Percentiles rank a stretch among this genome's conserved stretches.
These are phyloP conservation scores for Ambrosiella beaveri DNA, from an alignment of 2,329 filamentous ascomycete species.

Conservation along the genomic window DNA sequence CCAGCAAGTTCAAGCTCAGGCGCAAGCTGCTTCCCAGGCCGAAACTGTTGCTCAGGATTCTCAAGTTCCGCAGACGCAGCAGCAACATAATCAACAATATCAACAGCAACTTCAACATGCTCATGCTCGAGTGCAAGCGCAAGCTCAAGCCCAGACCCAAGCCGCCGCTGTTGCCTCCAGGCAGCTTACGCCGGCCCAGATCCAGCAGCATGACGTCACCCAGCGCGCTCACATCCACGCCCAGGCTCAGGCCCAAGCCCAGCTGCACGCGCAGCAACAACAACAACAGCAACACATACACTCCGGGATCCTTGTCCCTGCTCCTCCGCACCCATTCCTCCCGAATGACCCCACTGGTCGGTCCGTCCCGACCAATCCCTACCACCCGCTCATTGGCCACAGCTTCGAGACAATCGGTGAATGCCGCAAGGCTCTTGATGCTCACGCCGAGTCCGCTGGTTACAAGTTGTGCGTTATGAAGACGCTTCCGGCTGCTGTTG, in stretches of 20 bases:
- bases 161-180: background rate
- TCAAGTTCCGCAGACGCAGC: background rate
- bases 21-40: slow-evolving; percentile 5
- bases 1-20: background rate
- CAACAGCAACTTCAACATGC: background rate
- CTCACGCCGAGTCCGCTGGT: slow-evolving; percentile 10
- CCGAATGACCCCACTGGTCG: slow-evolving; percentile 12
- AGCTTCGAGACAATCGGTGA: slow-evolving; percentile 11
- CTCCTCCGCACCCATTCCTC: slow-evolving; percentile 10
- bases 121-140: slow-evolving; percentile 1
- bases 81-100: background rate
- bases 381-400: slow-evolving; percentile 12
- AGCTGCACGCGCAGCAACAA: background rate
- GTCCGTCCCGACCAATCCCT: slow-evolving; percentile 11
- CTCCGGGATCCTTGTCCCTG: slow-evolving; percentile 3
- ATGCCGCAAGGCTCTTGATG: slow-evolving; percentile 9
- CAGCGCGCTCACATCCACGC: background rate
- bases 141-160: background rate
- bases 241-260: slow-evolving; percentile 4
- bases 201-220: background rate
- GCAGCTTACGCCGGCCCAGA: background rate
- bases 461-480: slow-evolving; percentile 13
- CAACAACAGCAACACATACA: background rate
- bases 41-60: background rate
- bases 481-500: slow-evolving; percentile 11